A percentile compares a stretch with the other conserved stretches of the same genome.
phyloP scores from a whole-genome alignment of 1,139 yeast species.

The Suhomyces anneliseae region DNA sequence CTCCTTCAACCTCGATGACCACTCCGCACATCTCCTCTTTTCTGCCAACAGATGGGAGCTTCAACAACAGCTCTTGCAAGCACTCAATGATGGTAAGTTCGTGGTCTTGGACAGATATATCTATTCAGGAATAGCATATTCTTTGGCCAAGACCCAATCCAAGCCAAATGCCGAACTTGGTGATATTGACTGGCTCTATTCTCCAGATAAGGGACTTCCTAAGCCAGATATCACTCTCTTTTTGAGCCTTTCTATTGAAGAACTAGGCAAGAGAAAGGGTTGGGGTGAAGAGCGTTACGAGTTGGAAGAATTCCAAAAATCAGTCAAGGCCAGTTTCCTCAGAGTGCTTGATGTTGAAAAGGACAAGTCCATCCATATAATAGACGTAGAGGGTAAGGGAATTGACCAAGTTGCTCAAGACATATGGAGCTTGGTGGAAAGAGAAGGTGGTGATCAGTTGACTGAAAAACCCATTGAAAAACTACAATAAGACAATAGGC shows the following conservation, averaged over 20 bases:
- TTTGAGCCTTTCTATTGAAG: slow-evolving; percentile 58
- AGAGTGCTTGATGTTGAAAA: slow-evolving; percentile 38
- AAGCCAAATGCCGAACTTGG: slow-evolving; percentile 29
- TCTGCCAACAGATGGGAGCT: slow-evolving; percentile 96
- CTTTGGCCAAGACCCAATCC: slow-evolving; percentile 65
- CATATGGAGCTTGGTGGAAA: slow-evolving; percentile 26
- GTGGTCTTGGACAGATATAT: slow-evolving; percentile 84
- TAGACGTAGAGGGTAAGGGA: slow-evolving; percentile 61
- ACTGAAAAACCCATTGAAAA: not conserved
- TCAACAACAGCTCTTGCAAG: slow-evolving; percentile 44
- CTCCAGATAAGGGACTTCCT: slow-evolving; percentile 83
- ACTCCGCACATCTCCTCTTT: slow-evolving; percentile 83
- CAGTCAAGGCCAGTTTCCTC: slow-evolving; percentile 63
- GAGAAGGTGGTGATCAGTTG: slow-evolving; percentile 2
- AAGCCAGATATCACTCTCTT: slow-evolving; percentile 84
- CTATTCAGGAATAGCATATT: slow-evolving; percentile 91
- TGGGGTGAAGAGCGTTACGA: slow-evolving; percentile 96
- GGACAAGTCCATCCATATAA: slow-evolving; percentile 37
- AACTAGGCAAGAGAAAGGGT: slow-evolving; percentile 60
- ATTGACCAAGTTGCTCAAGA: slow-evolving; percentile 54
- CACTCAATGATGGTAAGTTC: slow-evolving; percentile 52
- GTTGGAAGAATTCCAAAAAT: slow-evolving; percentile 63
- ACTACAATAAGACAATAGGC: not conserved
- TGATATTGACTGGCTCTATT: slow-evolving; percentile 70
- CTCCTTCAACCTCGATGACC: slow-evolving; percentile 55